phyloP scores from a whole-genome alignment of 2,329 filamentous ascomycete species.

The Microsporum canis region DNA sequence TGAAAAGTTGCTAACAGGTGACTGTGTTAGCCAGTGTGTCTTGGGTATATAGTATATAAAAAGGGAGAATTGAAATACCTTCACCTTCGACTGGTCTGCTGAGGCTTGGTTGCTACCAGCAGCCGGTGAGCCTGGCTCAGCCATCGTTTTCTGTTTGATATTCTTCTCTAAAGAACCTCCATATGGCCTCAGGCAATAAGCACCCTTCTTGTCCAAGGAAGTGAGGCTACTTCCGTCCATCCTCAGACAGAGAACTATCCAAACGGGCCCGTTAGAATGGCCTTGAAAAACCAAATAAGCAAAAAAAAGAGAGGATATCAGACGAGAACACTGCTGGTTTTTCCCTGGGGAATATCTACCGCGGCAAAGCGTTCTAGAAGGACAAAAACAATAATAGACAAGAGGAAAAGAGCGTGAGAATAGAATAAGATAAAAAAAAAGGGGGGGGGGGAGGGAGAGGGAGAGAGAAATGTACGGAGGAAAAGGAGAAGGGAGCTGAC shows the following conservation, averaged over 20 bases:
- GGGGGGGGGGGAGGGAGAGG: neutral
- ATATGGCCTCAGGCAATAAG: neutral
- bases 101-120: neutral
- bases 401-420: neutral
- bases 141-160: constrained; percentile 1
- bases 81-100: constrained; percentile 11
- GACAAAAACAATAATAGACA: neutral
- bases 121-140: neutral
- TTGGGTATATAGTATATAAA: neutral
- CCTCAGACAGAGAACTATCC: neutral
- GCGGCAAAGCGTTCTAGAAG: neutral
- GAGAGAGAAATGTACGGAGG: neutral
- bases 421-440: neutral
- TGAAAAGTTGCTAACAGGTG: constrained; percentile 18
- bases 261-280: neutral
- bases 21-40: neutral
- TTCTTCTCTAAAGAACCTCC: neutral
- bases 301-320: neutral
- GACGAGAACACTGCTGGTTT: neutral
- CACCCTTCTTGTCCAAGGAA: neutral
- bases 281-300: neutral
- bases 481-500: constrained; percentile 1
- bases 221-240: constrained; percentile 1
- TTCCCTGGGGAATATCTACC: neutral
- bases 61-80: constrained; percentile 4